A percentile compares a stretch with the other conserved stretches of the same genome.
phyloP scores from a whole-genome alignment of 1,284 basidiomycete species.

The Porodaedalea pini region DNA sequence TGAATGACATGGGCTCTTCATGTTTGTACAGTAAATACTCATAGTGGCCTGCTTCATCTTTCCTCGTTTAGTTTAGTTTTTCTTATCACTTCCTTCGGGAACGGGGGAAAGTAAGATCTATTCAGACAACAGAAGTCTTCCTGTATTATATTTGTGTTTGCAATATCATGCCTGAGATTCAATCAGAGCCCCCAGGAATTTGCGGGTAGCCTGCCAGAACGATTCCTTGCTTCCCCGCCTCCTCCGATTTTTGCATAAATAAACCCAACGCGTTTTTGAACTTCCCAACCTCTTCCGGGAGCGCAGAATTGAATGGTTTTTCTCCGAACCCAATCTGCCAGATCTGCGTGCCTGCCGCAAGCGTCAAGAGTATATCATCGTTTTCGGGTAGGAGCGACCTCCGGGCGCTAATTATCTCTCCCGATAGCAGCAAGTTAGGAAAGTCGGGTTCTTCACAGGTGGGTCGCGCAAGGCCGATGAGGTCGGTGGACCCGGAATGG shows the following conservation, averaged over 20 bases:
- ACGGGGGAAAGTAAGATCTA: no score
- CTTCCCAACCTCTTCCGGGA: background rate
- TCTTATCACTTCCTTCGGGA: no score
- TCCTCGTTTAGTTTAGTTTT: no score
- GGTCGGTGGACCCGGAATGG: slow-evolving; percentile 29
- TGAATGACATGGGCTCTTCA: no score
- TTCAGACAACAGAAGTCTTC: no score
- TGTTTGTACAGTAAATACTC: no score
- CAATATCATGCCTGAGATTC: no score
- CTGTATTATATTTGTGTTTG: background rate
- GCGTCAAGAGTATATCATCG: background rate
- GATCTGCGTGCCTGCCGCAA: slow-evolving; percentile 2
- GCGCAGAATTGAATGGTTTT: background rate
- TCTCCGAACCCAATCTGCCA: slow-evolving; percentile 7
- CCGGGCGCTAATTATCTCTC: slow-evolving; percentile 31
- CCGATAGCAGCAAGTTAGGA: slow-evolving; percentile 36
- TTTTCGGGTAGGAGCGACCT: background rate
- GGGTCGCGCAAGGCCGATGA: slow-evolving; percentile 45
- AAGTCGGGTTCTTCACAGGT: slow-evolving; percentile 42
- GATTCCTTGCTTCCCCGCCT: background rate
- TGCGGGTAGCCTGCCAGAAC: slow-evolving; percentile 2
- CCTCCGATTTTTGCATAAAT: background rate
- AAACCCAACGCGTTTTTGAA: background rate
- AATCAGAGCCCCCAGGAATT: background rate
- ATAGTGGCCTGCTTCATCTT: no score